phyloP scores from a whole-genome alignment of 805 yeast species.

The Zygosaccharomyces bisporus region DNA sequence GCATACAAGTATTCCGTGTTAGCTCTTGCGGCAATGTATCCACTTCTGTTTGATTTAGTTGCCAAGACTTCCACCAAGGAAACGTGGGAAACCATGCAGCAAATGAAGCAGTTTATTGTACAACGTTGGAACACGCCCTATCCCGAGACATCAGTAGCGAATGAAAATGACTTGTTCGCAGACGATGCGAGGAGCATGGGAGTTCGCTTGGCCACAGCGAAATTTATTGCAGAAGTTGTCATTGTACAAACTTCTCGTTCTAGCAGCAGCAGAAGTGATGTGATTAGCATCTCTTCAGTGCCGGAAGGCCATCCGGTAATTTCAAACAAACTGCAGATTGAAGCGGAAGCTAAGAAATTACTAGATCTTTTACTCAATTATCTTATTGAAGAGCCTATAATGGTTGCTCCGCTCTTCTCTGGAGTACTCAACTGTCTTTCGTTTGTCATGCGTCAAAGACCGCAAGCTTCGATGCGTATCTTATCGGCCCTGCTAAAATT shows the following conservation, averaged over 20 bases:
- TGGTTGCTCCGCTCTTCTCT: constrained; percentile 56
- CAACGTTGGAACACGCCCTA: constrained; percentile 54
- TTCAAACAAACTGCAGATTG: constrained; percentile 45
- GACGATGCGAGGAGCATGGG: constrained; percentile 52
- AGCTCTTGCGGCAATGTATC: constrained; percentile 44
- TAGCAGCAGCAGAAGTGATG: constrained; percentile 26
- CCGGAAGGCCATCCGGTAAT: constrained; percentile 66
- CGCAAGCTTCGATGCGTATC: constrained; percentile 54
- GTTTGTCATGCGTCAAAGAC: constrained; percentile 61
- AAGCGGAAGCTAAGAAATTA: constrained; percentile 66
- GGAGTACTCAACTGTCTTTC: constrained; percentile 66
- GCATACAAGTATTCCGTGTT: constrained; percentile 40
- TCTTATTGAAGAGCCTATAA: constrained; percentile 52
- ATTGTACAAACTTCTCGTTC: constrained; percentile 47
- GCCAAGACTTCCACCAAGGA: constrained; percentile 40
- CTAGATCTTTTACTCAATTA: constrained; percentile 61
- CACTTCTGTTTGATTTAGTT: constrained; percentile 44
- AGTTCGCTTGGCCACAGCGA: constrained; percentile 63
- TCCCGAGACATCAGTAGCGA: constrained; percentile 43
- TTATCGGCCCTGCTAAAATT: constrained; percentile 57
- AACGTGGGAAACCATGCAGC: constrained; percentile 54
- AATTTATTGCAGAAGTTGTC: constrained; percentile 61
- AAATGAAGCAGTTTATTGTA: constrained; percentile 57
- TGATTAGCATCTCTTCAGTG: constrained; percentile 44
- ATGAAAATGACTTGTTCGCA: constrained; percentile 23